Conservation (phyloP, 306 rosid genomes). For the Quercus parvula region DNA sequence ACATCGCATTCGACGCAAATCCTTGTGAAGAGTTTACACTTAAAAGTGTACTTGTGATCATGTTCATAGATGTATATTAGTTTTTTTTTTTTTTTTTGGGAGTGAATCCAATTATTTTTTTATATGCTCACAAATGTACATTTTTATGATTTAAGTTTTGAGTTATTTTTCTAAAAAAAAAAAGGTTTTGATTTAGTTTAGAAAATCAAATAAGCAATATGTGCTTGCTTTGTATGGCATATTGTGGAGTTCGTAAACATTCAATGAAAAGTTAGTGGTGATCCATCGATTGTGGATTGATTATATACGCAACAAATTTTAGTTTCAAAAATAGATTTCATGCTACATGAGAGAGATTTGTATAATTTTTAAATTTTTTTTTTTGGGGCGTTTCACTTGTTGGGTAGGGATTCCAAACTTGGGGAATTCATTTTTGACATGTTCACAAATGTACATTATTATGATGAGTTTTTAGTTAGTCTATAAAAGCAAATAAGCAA, state of each 20-base stretch:
- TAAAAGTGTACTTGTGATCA: not conserved
- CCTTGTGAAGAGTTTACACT: constrained; percentile 45
- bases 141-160: not conserved
- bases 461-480: not conserved
- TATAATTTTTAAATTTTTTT: too few species aligned
- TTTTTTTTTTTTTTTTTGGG: constrained; percentile 6
- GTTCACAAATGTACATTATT: constrained; percentile 7
- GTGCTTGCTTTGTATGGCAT: not conserved
- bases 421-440: too few species aligned
- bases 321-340: not conserved
- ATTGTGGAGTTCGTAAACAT: not conserved
- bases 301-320: not conserved
- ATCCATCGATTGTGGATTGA: not conserved
- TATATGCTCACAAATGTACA: constrained; percentile 17
- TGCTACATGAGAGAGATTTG: too few species aligned
- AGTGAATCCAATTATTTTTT: not conserved
- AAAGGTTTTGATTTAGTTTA: not conserved
- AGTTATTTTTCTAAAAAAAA: not conserved
- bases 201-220: not conserved
- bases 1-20: constrained; percentile 47
- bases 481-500: not conserved
- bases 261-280: not conserved
- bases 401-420: too few species aligned
- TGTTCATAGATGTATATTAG: constrained; percentile 16
- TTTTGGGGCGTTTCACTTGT: too few species aligned